Evolutionary conservation across 306 rosid genomes (phyloP), one percentile per base, ranked within the genome.

Genomic region (Malus sylvestris): DNA sequence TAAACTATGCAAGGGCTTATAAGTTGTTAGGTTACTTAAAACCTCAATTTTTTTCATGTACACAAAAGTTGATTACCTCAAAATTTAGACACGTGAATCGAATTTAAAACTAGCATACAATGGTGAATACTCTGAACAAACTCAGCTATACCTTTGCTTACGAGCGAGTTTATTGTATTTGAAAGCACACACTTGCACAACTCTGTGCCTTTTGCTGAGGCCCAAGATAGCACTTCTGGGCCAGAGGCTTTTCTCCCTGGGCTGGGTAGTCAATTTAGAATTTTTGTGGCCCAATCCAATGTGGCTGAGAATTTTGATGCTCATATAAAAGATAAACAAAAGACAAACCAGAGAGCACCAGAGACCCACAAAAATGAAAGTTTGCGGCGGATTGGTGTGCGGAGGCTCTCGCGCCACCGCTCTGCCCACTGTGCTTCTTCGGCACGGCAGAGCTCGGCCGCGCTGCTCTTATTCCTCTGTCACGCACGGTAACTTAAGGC

Each of bases 331-430:
- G 67, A 49, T 55, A 46, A 32, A 72, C 60, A 22, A 40, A 6
- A 42, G 67, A 20, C 15, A 35, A 5, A 52, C 22, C 42, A 19
- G 77, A 76, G 68, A 42, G 45, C 51, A 65, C 25, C 32, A 70
- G 30, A 52, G 45, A 42, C 16, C 77, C 78, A 79, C 38, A 55
- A 73, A 60, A 80, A 90, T 93, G 97, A 86, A 86, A 87, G 13
- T 85, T 40, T 87, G 93, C 57, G 93, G 96, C 76, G 94, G 90
- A 67, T 86, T 90, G 71, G 79, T 93, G 79, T 85, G 61, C 68
- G 96, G 91, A 42, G 82, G 83, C 72, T 75, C 97, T 78, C 86
- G 93, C 68, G 80, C 88, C 86, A 81, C 82, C 86, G 87, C 79
- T 59, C 84, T 85, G 33, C 96, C 97, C 30, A 68, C 85, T 14